Evolutionary conservation across 345 rosid genomes (phyloP), one percentile per base, ranked within the genome.

Genomic region (Lumnitzera racemosa): DNA sequence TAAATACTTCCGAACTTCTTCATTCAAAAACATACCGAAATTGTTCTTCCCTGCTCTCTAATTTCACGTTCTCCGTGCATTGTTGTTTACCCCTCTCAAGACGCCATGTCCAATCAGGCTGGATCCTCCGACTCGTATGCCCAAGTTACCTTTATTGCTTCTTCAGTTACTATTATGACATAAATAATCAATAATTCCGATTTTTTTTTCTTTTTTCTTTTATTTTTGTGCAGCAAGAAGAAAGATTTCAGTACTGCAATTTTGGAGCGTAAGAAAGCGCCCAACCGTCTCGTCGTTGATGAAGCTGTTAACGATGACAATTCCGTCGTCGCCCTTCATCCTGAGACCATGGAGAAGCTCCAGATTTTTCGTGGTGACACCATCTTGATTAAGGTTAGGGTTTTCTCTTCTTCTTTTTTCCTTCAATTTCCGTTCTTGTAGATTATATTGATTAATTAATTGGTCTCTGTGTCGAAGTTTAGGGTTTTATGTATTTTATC

Each of bases 301-400:
- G 98, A 92, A 72, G 94, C 98, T 23, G 54, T 78, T 51, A 83
- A 87, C 67, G 96, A 92, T 55, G 96, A 92, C 56, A 92, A 92
- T 81, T 89, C 96, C 20, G 98, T 89, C 5, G 97, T 89, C 29
- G 56, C 90, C 6, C 78, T 92, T n/a, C 91, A 89, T 55, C 94
- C 98, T 0, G 76, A 85, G 4, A 87, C 98, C 53, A 92, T 92
- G 98, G 98, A 92, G 79, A 92, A 85, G 80, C 98, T 92, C 68
- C 98, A 92, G 78, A 85, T 92, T 51, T 92, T 92, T 64, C 89
- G 98, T 12, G 98, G 98, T 12, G 96, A 92, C 61, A 92, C 98
- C 2, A 84, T 92, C 76, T 72, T 87, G 50, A 79, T 89, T 65
- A 91, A 91, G 98, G 98, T 92, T 67, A 61, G 41, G 31, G 12